Evolutionary conservation across 176 grass and related monocot species (phyloP).

Genomic region (Microstegium vimineum): DNA sequence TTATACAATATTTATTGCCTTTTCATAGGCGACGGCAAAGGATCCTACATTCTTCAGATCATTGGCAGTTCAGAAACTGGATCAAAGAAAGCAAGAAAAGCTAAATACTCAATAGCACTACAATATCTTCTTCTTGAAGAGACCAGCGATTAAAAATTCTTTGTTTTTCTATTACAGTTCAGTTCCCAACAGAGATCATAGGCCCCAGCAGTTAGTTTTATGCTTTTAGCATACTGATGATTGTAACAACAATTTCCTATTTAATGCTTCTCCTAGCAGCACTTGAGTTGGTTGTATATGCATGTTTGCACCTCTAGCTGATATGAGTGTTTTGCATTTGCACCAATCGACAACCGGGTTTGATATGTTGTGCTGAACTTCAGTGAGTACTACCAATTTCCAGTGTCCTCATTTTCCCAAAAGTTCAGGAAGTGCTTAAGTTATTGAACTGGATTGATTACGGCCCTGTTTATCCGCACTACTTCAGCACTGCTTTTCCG

Average conservation of each 20-base stretch:
- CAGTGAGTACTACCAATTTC: background rate
- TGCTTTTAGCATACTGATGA: no score
- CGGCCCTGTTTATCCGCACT: no score
- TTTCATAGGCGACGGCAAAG: constrained; percentile 43
- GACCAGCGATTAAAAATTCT: constrained; percentile 30
- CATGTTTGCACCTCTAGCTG: background rate
- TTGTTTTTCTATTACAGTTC: background rate
- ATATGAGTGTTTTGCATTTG: background rate
- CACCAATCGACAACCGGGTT: background rate
- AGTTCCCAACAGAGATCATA: background rate
- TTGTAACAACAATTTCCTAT: no score
- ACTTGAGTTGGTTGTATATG: constrained; percentile 6
- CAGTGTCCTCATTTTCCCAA: background rate
- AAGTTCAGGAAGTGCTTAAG: background rate
- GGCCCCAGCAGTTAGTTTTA: background rate
- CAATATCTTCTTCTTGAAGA: constrained; percentile 74
- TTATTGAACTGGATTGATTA: background rate
- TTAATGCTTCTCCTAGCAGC: background rate
- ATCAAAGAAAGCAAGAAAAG: constrained; percentile 41
- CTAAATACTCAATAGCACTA: constrained; percentile 79
- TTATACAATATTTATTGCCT: background rate
- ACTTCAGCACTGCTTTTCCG: no score
- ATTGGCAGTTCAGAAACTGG: constrained; percentile 32
- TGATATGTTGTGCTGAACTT: background rate
- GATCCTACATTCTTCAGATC: constrained; percentile 55